phyloP scores from a whole-genome alignment of 192 early-diverging fungal species.

The Backusella psychrophila region DNA sequence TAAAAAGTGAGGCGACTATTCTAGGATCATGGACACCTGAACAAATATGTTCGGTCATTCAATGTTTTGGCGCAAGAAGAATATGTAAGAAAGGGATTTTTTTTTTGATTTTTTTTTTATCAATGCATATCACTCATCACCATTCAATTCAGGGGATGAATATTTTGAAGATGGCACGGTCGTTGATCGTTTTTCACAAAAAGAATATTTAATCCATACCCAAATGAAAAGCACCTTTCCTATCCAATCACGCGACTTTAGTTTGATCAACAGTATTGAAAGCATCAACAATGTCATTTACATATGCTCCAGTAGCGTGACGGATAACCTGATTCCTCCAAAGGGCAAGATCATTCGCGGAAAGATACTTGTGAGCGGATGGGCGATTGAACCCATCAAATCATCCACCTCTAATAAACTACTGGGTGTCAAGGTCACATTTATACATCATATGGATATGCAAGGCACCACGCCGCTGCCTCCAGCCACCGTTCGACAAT shows the following conservation, averaged over 20 bases:
- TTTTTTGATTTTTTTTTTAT: conserved; percentile 23
- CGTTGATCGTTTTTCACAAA: conserved; percentile 41
- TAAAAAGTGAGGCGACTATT: conserved; percentile 43
- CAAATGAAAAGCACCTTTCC: conserved; percentile 36
- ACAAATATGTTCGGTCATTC: conserved; percentile 24
- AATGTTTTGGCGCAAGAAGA: conserved; percentile 37
- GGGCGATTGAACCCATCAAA: conserved; percentile 41
- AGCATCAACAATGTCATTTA: conserved; percentile 41
- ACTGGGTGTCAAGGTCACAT: conserved; percentile 33
- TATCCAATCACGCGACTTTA: conserved; percentile 42
- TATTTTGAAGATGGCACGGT: conserved; percentile 41
- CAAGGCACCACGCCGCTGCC: conserved; percentile 42
- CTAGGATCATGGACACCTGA: conserved; percentile 37
- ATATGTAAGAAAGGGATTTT: conserved; percentile 24
- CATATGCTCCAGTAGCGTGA: conserved; percentile 39
- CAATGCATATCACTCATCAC: conserved; percentile 38
- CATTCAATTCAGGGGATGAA: conserved; percentile 41
- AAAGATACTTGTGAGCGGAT: conserved; percentile 39
- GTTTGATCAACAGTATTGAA: conserved; percentile 39
- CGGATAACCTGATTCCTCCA: conserved; percentile 39
- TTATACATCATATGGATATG: conserved; percentile 45
- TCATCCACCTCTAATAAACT: conserved; percentile 34
- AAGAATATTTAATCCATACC: conserved; percentile 41
- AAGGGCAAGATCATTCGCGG: conserved; percentile 44
- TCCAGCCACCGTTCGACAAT: conserved; percentile 34